Evolutionary conservation across 2,329 filamentous ascomycete genomes (phyloP).

Genomic region (Diaporthe ampelina): DNA sequence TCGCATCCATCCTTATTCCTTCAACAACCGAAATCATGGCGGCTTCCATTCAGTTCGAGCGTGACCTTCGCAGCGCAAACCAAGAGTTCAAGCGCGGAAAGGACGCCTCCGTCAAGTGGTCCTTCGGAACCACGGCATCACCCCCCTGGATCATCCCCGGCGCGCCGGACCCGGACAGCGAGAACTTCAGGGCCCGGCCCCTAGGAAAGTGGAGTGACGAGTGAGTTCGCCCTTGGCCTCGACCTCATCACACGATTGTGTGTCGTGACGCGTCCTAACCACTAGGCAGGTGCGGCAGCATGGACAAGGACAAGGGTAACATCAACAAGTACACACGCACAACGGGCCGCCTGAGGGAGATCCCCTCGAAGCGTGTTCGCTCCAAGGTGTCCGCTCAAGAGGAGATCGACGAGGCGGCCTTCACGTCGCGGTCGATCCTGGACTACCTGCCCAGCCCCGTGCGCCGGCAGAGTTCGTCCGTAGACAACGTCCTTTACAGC

Average conservation of each 20-base stretch:
- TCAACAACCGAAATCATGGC: conserved; percentile 44
- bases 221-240: conserved; percentile 48
- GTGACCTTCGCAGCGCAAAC: conserved; percentile 60
- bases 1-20: background rate
- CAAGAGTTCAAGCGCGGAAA: conserved; percentile 61
- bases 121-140: conserved; percentile 48
- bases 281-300: conserved; percentile 36
- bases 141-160: conserved; percentile 7
- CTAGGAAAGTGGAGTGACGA: conserved; percentile 47
- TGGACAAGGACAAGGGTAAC: conserved; percentile 50
- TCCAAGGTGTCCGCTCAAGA: conserved; percentile 51
- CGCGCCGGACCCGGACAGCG: conserved; percentile 43
- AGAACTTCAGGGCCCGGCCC: conserved; percentile 54
- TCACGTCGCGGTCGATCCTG: conserved; percentile 53
- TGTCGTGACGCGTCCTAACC: conserved; percentile 28
- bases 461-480: conserved; percentile 44
- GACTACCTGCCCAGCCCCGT: conserved; percentile 48
- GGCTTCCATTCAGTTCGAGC: conserved; percentile 50
- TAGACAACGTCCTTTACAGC: conserved; percentile 58
- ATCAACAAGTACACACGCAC: conserved; percentile 54
- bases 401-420: conserved; percentile 54
- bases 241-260: conserved; percentile 1
- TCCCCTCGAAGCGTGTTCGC: conserved; percentile 50
- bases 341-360: conserved; percentile 42
- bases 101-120: conserved; percentile 59